These are phyloP conservation scores for Aspergillus baeticus DNA, from an alignment of 495 filamentous ascomycete genomes.

Conservation along the genomic window DNA sequence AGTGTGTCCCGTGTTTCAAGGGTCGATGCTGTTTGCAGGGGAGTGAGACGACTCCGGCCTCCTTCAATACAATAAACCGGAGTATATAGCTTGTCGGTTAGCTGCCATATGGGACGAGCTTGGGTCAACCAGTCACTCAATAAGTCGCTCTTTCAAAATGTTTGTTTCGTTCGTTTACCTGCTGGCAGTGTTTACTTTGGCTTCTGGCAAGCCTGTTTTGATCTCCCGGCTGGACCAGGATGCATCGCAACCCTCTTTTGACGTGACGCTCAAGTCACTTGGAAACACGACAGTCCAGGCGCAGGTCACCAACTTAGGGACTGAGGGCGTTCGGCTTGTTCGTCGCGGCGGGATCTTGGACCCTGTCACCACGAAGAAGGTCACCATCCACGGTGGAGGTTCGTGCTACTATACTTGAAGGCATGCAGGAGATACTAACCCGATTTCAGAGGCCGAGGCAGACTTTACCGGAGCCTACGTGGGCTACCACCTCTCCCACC, in stretches of 20 bases:
- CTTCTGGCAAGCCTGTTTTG: conserved; percentile 20
- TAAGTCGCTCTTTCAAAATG: not conserved
- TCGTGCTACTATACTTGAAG: not conserved
- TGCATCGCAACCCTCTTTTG: conserved; percentile 9
- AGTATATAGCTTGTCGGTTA: too few relatives aligned
- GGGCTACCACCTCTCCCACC: conserved; percentile 10
- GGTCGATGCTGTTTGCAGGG: too few relatives aligned
- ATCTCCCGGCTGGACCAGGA: conserved; percentile 9
- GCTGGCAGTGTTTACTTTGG: conserved; percentile 13
- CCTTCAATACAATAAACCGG: too few relatives aligned
- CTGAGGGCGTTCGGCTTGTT: conserved; percentile 9
- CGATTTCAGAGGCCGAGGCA: not conserved
- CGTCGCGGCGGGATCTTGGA: conserved; percentile 15
- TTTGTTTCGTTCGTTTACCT: conserved; percentile 6
- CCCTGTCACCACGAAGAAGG: conserved; percentile 12
- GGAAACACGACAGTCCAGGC: conserved; percentile 16
- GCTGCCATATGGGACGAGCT: too few relatives aligned
- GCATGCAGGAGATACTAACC: not conserved
- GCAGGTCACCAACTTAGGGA: conserved; percentile 7
- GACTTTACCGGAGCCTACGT: conserved; percentile 11
- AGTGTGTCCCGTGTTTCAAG: too few relatives aligned
- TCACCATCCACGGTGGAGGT: not conserved
- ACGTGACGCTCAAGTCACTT: conserved; percentile 10
- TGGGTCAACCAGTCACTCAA: not conserved
- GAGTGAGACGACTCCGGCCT: too few relatives aligned